These are phyloP conservation scores for Candida verbasci DNA, from an alignment of 805 yeast species.

Conservation along the genomic window DNA sequence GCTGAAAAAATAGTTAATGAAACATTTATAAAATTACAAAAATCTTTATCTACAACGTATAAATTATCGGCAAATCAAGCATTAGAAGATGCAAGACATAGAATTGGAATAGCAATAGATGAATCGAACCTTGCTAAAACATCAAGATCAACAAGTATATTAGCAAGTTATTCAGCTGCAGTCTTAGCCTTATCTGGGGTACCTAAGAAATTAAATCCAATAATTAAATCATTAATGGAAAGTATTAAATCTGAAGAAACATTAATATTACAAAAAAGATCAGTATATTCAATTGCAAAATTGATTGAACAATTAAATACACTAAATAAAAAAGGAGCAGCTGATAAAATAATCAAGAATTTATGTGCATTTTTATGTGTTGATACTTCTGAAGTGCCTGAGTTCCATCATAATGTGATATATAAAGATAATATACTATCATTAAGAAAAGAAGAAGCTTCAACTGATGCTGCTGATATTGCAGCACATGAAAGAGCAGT, in stretches of 20 bases:
- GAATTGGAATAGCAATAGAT: conserved; percentile 60
- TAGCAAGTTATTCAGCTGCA: conserved; percentile 77
- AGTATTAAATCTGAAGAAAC: conserved; percentile 76
- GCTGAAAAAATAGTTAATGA: conserved; percentile 69
- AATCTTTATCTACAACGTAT: conserved; percentile 59
- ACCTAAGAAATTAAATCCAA: conserved; percentile 86
- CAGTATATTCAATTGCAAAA: conserved; percentile 65
- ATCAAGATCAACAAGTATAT: conserved; percentile 53
- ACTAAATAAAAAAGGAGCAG: conserved; percentile 62
- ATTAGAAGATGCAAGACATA: conserved; percentile 71
- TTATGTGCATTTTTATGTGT: conserved; percentile 91
- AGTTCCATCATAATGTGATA: conserved; percentile 62
- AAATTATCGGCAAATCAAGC: conserved; percentile 69
- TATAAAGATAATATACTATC: conserved; percentile 61
- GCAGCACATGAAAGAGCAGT: conserved; percentile 59
- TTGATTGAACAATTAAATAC: conserved; percentile 57
- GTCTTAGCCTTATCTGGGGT: conserved; percentile 56
- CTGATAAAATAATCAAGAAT: conserved; percentile 86
- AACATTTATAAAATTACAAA: conserved; percentile 61
- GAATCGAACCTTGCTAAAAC: conserved; percentile 56
- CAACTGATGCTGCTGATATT: conserved; percentile 56
- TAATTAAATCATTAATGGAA: conserved; percentile 88
- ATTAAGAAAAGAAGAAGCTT: conserved; percentile 71
- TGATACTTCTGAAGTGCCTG: conserved; percentile 95
- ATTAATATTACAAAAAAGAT: conserved; percentile 58